Evolutionary conservation across 768 basidiomycete genomes (phyloP).

Genomic region (Gelatoporia subvermispora): DNA sequence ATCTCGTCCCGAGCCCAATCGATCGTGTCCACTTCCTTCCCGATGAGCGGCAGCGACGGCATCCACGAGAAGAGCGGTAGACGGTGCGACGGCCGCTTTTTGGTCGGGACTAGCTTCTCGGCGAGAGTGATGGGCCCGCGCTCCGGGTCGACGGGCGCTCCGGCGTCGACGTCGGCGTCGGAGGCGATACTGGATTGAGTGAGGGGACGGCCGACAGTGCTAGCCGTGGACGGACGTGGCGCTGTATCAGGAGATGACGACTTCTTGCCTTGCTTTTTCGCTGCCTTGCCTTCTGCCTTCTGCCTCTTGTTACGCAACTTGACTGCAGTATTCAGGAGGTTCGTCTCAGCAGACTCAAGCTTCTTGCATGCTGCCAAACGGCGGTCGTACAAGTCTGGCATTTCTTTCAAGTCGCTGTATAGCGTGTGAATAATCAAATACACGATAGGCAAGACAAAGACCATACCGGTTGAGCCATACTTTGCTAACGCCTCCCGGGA

Average conservation of each 20-base stretch:
- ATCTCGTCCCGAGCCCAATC: conserved; percentile 86
- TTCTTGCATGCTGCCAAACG: conserved; percentile 68
- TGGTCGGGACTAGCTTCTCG: conserved; percentile 54
- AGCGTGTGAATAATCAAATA: background rate
- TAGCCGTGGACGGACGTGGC: background rate
- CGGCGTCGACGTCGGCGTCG: no score
- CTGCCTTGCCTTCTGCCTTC: conserved; percentile 40
- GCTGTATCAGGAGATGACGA: background rate
- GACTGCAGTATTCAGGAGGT: conserved; percentile 67
- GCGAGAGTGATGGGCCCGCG: conserved; percentile 19
- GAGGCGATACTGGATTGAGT: conserved; percentile 20
- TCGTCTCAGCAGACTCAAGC: conserved; percentile 84
- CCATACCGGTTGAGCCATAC: conserved; percentile 89
- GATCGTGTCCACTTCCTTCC: conserved; percentile 90
- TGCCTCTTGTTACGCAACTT: conserved; percentile 59
- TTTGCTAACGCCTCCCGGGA: conserved; percentile 87
- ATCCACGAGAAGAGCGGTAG: conserved; percentile 47
- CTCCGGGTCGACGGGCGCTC: no score
- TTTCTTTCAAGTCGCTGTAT: conserved; percentile 74
- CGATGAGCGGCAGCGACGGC: conserved; percentile 60
- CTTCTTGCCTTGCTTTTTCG: conserved; percentile 14
- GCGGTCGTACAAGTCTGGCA: conserved; percentile 79
- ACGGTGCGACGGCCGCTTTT: conserved; percentile 75
- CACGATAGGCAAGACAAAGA: no score
- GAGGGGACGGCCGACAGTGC: conserved; percentile 19